Evolutionary conservation across 345 rosid species (phyloP).

Genomic region (Eutrema yunnanense): DNA sequence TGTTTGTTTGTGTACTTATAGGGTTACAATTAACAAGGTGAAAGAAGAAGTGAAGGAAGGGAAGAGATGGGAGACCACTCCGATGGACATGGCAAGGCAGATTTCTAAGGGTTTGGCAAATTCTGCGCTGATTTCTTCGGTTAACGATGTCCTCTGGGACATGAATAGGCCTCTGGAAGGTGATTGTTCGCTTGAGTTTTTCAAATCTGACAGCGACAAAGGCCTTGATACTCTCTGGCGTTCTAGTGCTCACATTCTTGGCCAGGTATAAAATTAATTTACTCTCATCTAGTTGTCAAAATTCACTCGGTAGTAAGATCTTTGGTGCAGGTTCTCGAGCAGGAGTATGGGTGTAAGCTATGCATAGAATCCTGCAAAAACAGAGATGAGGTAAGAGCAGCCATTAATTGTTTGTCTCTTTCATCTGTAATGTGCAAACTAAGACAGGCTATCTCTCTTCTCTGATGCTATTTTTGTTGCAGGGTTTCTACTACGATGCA

Average conservation of each 20-base stretch:
- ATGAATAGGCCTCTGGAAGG: no score
- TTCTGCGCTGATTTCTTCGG: no score
- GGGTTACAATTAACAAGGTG: no score
- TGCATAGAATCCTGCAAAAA: conserved; percentile 22
- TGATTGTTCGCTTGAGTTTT: neutral
- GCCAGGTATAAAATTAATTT: neutral
- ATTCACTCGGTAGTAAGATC: neutral
- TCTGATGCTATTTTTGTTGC: neutral
- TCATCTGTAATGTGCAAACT: neutral
- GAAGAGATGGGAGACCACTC: no score
- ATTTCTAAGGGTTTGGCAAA: no score
- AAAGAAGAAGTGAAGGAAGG: no score
- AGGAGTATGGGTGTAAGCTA: conserved; percentile 68
- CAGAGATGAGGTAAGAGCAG: conserved; percentile 59
- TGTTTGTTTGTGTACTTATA: no score
- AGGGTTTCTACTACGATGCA: conserved; percentile 89
- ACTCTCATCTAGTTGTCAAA: neutral
- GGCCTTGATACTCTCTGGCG: no score
- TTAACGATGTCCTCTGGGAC: no score
- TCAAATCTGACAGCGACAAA: neutral
- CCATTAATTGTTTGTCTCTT: neutral
- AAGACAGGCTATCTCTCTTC: neutral
- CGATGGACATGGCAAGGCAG: no score
- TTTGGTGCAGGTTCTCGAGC: conserved; percentile 32
- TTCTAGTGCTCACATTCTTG: no score